phyloP scores from a whole-genome alignment of 2,329 filamentous ascomycete genomes.

The Sporothrix humicola region DNA sequence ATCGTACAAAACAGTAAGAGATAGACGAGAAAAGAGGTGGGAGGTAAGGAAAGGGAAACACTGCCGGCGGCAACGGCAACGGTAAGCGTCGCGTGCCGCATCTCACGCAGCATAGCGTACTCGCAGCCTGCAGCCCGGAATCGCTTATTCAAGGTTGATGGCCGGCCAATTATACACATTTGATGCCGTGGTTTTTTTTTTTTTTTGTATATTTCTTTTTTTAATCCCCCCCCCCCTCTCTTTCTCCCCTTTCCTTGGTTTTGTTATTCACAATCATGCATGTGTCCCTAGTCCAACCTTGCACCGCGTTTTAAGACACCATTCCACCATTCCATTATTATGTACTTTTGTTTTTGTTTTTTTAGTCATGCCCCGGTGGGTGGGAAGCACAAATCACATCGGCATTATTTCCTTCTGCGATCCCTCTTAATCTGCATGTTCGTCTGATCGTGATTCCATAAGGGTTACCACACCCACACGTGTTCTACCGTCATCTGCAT shows the following conservation, averaged over 20 bases:
- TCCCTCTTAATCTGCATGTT: not conserved
- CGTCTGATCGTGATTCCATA: not conserved
- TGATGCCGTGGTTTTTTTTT: not conserved
- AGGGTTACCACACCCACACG: not conserved
- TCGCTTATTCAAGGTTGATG: not conserved
- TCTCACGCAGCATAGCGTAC: not conserved
- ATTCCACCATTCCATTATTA: no score
- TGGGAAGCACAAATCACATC: not conserved
- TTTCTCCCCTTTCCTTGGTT: not conserved
- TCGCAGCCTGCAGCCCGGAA: not conserved
- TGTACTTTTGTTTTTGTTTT: not conserved
- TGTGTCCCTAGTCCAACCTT: no score
- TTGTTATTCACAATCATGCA: no score
- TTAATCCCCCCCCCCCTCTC: not conserved
- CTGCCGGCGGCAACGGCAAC: conserved; percentile 12
- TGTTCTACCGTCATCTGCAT: not conserved
- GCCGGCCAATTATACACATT: not conserved
- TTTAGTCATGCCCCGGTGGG: no score
- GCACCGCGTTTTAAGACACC: no score
- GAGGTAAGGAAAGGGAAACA: not conserved
- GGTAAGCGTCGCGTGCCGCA: not conserved
- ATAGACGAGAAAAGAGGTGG: not conserved
- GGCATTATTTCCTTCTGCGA: not conserved
- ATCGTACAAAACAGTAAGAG: not conserved
- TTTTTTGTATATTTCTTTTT: not conserved